phyloP scores from a whole-genome alignment of 75 land plant species.

The Selaginella moellendorffii region DNA sequence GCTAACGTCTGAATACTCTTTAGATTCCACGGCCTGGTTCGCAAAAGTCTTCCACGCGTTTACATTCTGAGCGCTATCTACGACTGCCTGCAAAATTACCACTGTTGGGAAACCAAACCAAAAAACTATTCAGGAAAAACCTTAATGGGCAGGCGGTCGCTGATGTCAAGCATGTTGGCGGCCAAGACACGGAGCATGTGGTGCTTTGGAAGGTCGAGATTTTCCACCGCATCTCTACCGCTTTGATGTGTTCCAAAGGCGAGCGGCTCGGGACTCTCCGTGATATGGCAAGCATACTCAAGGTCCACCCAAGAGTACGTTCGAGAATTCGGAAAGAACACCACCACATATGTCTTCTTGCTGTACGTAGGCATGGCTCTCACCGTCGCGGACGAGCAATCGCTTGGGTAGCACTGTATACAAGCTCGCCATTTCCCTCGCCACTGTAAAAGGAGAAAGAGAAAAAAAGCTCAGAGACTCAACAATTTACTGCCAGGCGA shows the following conservation, averaged over 20 bases:
- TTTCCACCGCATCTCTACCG: slow-evolving; percentile 48
- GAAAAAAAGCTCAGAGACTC: no score
- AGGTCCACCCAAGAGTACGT: slow-evolving; percentile 71
- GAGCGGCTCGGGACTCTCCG: slow-evolving; percentile 66
- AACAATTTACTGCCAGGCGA: no score
- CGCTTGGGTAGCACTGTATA: slow-evolving; percentile 59
- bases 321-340: slow-evolving; percentile 52
- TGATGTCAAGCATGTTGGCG: slow-evolving; percentile 57
- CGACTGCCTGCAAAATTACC: slow-evolving; percentile 38
- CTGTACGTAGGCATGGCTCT: slow-evolving; percentile 75
- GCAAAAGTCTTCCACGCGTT: slow-evolving; percentile 74
- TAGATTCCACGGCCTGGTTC: slow-evolving; percentile 47
- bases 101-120: not conserved
- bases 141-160: slow-evolving; percentile 62
- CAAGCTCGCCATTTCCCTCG: slow-evolving; percentile 90
- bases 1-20: slow-evolving; percentile 58
- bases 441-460: slow-evolving; percentile 44
- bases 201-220: slow-evolving; percentile 42
- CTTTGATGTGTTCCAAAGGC: slow-evolving; percentile 42
- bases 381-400: slow-evolving; percentile 56
- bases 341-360: slow-evolving; percentile 48
- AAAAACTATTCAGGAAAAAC: slow-evolving; percentile 22
- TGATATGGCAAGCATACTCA: slow-evolving; percentile 43
- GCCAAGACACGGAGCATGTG: slow-evolving; percentile 59
- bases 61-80: slow-evolving; percentile 52